A percentile compares a stretch with the other conserved stretches of the same genome.
phyloP scores from a whole-genome alignment of 352 stramenopile genomes.

The Pythium insidiosum region DNA sequence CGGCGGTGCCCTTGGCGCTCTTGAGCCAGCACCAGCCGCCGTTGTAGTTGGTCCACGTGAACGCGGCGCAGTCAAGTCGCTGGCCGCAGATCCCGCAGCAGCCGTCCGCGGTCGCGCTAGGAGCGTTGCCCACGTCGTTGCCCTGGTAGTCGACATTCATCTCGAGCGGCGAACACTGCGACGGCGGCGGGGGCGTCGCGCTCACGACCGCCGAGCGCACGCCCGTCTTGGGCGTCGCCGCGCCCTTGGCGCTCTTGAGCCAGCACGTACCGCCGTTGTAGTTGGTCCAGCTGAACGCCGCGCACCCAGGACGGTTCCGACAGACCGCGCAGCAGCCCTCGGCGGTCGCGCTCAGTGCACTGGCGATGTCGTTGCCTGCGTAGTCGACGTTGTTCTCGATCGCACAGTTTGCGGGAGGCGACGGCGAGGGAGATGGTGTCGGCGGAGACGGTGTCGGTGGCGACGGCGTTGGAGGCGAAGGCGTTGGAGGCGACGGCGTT shows the following conservation, averaged over 20 bases:
- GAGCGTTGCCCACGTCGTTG: slow-evolving; percentile 13
- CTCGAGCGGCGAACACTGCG: slow-evolving; percentile 6
- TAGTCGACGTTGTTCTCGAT: slow-evolving; percentile 19
- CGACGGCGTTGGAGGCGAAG: too few relatives aligned
- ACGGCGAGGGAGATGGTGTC: slow-evolving; percentile 16
- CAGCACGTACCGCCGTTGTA: slow-evolving; percentile 17
- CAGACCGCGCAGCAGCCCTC: slow-evolving; percentile 19
- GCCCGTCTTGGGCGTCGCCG: slow-evolving; percentile 2
- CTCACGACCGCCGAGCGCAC: slow-evolving; percentile 5
- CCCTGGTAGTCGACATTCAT: slow-evolving; percentile 12
- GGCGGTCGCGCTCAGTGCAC: not conserved
- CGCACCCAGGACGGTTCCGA: slow-evolving; percentile 4
- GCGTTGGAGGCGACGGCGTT: too few relatives aligned
- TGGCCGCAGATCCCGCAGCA: slow-evolving; percentile 9
- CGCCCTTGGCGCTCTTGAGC: slow-evolving; percentile 9
- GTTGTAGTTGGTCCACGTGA: slow-evolving; percentile 6
- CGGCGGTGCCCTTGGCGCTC: slow-evolving; percentile 1
- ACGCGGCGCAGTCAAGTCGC: slow-evolving; percentile 1
- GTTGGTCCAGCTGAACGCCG: slow-evolving; percentile 13
- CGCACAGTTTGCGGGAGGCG: slow-evolving; percentile 15
- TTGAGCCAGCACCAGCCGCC: slow-evolving; percentile 10
- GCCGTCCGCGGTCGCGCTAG: slow-evolving; percentile 1
- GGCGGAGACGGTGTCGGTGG: too few relatives aligned
- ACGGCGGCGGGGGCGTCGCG: slow-evolving; percentile 1
- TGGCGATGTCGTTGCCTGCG: slow-evolving; percentile 16